Evolutionary conservation across 2,329 filamentous ascomycete species (phyloP).

Genomic region (Talaromyces sp.): DNA sequence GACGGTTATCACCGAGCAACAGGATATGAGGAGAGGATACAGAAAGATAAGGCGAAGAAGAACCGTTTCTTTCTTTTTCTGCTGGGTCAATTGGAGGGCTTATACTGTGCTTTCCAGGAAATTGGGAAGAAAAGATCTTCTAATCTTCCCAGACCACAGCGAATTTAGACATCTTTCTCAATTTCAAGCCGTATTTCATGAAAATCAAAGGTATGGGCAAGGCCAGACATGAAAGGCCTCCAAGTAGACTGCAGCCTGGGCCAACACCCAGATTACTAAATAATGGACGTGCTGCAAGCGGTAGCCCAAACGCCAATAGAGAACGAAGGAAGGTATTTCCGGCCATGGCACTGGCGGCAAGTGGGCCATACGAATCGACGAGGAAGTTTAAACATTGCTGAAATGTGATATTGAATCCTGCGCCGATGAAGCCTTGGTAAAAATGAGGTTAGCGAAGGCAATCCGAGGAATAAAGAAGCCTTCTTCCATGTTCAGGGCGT

Average conservation of each 20-base stretch:
- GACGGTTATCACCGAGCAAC: too few species aligned
- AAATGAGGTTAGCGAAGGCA: too few species aligned
- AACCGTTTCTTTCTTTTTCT: too few species aligned
- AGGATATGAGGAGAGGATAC: too few species aligned
- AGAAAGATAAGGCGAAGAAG: too few species aligned
- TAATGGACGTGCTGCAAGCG: conserved; percentile 36
- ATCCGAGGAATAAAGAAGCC: too few species aligned
- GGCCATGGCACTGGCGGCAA: conserved; percentile 40
- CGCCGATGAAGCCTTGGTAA: conserved; percentile 12
- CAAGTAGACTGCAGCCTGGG: conserved; percentile 8
- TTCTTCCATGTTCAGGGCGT: neutral
- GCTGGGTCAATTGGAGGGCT: too few species aligned
- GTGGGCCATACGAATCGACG: conserved; percentile 36
- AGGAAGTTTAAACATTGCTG: conserved; percentile 43
- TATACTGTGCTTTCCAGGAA: too few species aligned
- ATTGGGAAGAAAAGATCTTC: neutral
- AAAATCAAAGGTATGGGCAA: conserved; percentile 11
- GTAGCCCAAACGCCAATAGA: conserved; percentile 33
- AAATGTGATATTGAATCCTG: conserved; percentile 24
- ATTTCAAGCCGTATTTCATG: conserved; percentile 3
- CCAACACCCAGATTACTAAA: conserved; percentile 24
- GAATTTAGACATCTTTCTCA: conserved; percentile 13
- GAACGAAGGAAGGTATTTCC: conserved; percentile 45
- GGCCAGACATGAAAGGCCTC: conserved; percentile 7
- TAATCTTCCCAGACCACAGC: neutral